Conservation (phyloP, 2,329 filamentous ascomycete genomes). For the Stachybotrys elegans region DNA sequence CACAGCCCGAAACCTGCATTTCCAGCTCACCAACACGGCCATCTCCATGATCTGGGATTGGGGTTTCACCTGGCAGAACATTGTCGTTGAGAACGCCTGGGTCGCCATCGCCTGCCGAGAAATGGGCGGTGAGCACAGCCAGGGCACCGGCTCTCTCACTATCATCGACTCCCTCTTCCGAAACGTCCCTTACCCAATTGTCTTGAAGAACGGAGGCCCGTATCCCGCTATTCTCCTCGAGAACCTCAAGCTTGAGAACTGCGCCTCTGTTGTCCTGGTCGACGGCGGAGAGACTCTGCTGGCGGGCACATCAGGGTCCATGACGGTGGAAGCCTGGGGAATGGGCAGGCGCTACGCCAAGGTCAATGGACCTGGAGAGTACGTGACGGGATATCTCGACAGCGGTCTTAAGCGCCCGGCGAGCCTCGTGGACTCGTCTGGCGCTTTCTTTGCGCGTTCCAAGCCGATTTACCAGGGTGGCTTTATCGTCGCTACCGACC, state of each 20-base stretch:
- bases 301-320: neutral
- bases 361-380: neutral
- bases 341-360: neutral
- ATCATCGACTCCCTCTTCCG: constrained; percentile 74
- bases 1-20: constrained; percentile 75
- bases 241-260: constrained; percentile 30
- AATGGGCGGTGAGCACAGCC: constrained; percentile 59
- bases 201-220: constrained; percentile 57
- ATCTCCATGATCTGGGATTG: constrained; percentile 92
- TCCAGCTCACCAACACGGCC: constrained; percentile 77
- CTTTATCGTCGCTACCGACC: neutral
- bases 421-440: neutral
- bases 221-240: constrained; percentile 60
- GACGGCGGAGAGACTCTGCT: neutral
- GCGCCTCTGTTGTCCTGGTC: neutral
- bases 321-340: neutral
- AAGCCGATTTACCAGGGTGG: neutral
- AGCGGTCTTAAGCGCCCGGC: neutral
- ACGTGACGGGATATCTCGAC: neutral
- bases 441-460: neutral
- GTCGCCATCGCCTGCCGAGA: constrained; percentile 58
- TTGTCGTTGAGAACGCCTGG: constrained; percentile 69
- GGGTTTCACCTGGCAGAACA: constrained; percentile 74
- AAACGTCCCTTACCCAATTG: constrained; percentile 51
- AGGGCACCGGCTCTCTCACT: constrained; percentile 81